Base-by-base conservation (phyloP, 2,329 filamentous ascomycete species). In the Hymenoscyphus albidus region DNA sequence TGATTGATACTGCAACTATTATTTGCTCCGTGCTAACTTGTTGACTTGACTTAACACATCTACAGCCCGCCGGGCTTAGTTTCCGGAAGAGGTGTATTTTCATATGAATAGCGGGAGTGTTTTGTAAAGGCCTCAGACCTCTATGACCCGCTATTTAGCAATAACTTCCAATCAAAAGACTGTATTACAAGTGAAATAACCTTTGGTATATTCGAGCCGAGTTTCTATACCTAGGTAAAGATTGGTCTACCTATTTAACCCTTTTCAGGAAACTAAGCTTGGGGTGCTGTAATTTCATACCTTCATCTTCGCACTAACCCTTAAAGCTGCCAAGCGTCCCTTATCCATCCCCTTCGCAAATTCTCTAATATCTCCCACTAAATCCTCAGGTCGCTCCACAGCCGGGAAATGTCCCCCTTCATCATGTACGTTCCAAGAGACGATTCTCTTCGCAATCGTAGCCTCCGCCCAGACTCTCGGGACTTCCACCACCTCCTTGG, bases 311-410 rank as follows among this genome's bases (percentile, higher is more conserved):
- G 68, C 66, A 62, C 58, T 62, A 58, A 61, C 58, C 40, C 59
- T 51, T 61, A 70, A 62, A 27, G 61, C 58, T 6, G 78, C 78
- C 13, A 78, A 78, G 1, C 80, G 80, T 0, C 74, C 76, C 63
- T 78, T 78, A 0, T 80, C 79, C 74, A 87, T 85, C 82, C 86
- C 84, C 16, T 77, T 77, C 64, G 78, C 78, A 62, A 88, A 70
- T 12, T 67, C 69, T 38, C 65, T 59, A 16, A 70, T 65, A 71
- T 88, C 86, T 0, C 72, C 73, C 0, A 78, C 81, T 27, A 88
- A 74, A 3, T 79, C 74, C 38, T 83, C 77, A 0, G 86, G 86
- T 18, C 76, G 76, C 74, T 89, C 86, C 70, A 80, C 82, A 0
- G 85, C 80, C 0, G 85, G 83, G 70, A 88, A 88, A 74, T 88